Base-by-base conservation (phyloP, 108 stramenopile genomes). In the Heterococcus sp. region DNA sequence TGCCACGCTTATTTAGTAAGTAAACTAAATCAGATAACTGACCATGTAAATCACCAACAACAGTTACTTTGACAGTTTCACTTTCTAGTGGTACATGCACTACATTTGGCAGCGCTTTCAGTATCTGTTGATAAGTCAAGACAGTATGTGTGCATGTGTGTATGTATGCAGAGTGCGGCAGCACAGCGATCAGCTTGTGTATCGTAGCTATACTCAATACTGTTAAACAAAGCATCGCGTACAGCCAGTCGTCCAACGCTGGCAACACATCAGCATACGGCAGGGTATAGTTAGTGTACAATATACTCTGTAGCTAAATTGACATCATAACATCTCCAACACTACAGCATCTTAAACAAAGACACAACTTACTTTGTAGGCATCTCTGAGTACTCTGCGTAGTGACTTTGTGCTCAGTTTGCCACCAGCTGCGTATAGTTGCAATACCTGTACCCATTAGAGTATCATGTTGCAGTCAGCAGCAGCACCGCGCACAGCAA, bases 41-140 rank as follows among this genome's bases (percentile, higher is more conserved):
- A n/a, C 85, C 85, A 69, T 87, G 87, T 2, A 87, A 32, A 58
- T 87, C 87, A 2, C 87, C 87, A 36, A 87, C 71, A 65, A 80
- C 78, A 14, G 78, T 72, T n/a, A 80, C 64, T 0, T 14, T 64
- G 26, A 40, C 71, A 37, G 63, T 70, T 38, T 39, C 4, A n/a
- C 58, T 37, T 64, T 72, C 27, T 32, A 80, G 38, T 5, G 71
- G 78, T 26, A 80, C 78, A 32, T 58, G 32, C 58, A 64, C 66
- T 38, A 80, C 64, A 66, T 80, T 72, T 37, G 71, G 1, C 36
- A 80, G 32, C 29, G 36, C 70, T 34, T 80, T 72, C 32, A 72
- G 71, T 38, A 70, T 8, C 46, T 58, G 46, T 21, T n/a, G 21
- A 58, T 58, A 58, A 21, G 46, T 58, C 14, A 58, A 58, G 14